Conservation (phyloP, 352 stramenopile species). For the Globisporangium sylvaticum region DNA sequence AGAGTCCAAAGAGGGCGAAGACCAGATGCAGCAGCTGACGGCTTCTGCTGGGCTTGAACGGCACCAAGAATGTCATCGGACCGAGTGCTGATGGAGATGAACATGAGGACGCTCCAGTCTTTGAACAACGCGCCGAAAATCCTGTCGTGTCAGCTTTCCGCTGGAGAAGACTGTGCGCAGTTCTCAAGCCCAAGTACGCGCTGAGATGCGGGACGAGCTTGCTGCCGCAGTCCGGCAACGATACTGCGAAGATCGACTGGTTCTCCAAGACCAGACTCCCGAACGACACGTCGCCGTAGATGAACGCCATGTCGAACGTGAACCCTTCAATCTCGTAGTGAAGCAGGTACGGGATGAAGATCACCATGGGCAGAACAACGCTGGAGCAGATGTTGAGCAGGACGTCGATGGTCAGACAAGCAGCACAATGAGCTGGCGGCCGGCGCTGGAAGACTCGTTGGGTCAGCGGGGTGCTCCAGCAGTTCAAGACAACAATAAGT, state of each 20-base stretch:
- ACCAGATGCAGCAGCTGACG: not conserved
- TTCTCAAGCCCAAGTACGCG: slow-evolving; percentile 27
- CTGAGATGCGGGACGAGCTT: slow-evolving; percentile 13
- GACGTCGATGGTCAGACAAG: slow-evolving; percentile 15
- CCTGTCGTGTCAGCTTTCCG: not conserved
- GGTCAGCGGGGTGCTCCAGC: slow-evolving; percentile 20
- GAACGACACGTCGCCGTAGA: slow-evolving; percentile 45
- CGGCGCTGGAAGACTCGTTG: slow-evolving; percentile 4
- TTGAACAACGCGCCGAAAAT: not conserved
- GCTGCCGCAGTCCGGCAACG: slow-evolving; percentile 3
- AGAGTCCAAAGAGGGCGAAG: not conserved
- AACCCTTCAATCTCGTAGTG: slow-evolving; percentile 27
- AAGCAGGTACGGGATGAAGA: slow-evolving; percentile 28
- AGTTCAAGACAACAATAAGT: slow-evolving; percentile 19
- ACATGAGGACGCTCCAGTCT: not conserved
- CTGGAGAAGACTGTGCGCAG: slow-evolving; percentile 18
- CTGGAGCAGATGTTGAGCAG: slow-evolving; percentile 19
- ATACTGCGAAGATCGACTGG: slow-evolving; percentile 14
- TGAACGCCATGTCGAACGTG: slow-evolving; percentile 26
- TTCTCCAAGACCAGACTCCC: slow-evolving; percentile 38
- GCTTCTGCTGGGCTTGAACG: not conserved
- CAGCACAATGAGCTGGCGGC: not conserved
- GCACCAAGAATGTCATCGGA: not conserved
- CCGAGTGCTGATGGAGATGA: not conserved
- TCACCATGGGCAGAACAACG: slow-evolving; percentile 27